Conservation (phyloP, 306 rosid species). For the Fragaria nilgerrensis region DNA sequence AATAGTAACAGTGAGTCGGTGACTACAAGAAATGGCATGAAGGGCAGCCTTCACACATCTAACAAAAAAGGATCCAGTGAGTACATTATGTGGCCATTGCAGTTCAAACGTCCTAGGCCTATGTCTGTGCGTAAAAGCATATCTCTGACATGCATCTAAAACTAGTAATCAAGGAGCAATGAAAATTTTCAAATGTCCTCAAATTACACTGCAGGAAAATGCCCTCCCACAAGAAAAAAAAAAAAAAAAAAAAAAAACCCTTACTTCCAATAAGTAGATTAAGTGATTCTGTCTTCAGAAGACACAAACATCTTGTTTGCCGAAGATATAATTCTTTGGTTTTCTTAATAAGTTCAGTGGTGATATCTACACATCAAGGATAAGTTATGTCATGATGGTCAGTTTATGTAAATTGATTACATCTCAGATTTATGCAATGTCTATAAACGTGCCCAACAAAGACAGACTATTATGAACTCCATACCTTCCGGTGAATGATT, state of each 20-base stretch:
- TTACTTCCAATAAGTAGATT: neutral
- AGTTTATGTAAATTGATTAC: constrained; percentile 15
- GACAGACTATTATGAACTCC: constrained; percentile 29
- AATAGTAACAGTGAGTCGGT: neutral
- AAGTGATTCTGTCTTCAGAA: neutral
- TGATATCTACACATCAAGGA: neutral
- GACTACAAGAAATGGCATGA: neutral
- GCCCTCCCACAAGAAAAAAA: neutral
- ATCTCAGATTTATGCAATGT: constrained; percentile 22
- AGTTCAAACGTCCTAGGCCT: neutral
- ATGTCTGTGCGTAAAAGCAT: neutral
- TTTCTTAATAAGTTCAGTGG: neutral
- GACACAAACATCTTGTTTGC: neutral
- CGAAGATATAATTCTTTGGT: neutral
- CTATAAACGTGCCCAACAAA: constrained; percentile 18
- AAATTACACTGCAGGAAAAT: neutral
- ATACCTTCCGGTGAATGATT: constrained; percentile 39
- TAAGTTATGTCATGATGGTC: constrained; percentile 4
- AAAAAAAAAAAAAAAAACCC: neutral
- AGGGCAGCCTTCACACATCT: neutral
- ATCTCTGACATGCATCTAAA: neutral
- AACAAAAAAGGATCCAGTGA: neutral
- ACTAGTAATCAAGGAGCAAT: neutral
- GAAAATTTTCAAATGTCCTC: neutral
- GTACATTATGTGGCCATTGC: neutral